Base-by-base conservation (phyloP, 2,329 filamentous ascomycete species). In the Curvularia lunata region DNA sequence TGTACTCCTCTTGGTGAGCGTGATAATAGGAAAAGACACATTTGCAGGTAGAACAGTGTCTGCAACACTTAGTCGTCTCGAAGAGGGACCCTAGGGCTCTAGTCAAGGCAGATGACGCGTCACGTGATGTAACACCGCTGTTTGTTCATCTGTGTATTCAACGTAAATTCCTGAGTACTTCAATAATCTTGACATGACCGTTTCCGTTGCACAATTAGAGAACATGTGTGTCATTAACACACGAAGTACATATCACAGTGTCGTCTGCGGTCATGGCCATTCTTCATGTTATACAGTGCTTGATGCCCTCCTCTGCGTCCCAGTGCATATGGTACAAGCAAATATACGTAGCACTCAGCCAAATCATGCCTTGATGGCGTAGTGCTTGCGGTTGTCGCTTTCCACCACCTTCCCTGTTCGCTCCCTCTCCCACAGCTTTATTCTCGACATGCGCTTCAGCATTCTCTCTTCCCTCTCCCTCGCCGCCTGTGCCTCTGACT, bases 371-470 rank as follows among this genome's bases (percentile, higher is more conserved):
- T 69, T 70, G 54, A 69, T 65, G 34, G 56, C 55, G 30, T 61
- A 69, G 23, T 53, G 52, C 43, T 55, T 56, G 28, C 55, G 49
- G 9, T 63, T 61, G 38, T 70, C 65, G 45, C 56, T 54, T 23
- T 64, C 52, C 27, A 70, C 66, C 25, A 62, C 58, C 56, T 67
- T 67, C 13, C 27, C 54, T 38, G 69, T 62, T 46, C 71, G 68
- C 58, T 58, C 58, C 46, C 66, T 58, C 46, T 72, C 71, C 69
- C 70, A 73, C 41, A 65, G 71, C 72, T 68, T 52, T 52, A 80
- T 73, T 63, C 76, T 70, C 45, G 78, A 77, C 70, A 76, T 72
- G 63, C 76, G 76, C 54, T 64, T 54, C 38, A 79, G 75, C 55
- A 63, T 55, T 34, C 79, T 45, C 23, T 59, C 51, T 19, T 61